A percentile compares a stretch with the other conserved stretches of the same genome.
These are phyloP conservation scores for Trypanosoma grayi DNA, from an alignment of 208 protist species.

Conservation along the genomic window DNA sequence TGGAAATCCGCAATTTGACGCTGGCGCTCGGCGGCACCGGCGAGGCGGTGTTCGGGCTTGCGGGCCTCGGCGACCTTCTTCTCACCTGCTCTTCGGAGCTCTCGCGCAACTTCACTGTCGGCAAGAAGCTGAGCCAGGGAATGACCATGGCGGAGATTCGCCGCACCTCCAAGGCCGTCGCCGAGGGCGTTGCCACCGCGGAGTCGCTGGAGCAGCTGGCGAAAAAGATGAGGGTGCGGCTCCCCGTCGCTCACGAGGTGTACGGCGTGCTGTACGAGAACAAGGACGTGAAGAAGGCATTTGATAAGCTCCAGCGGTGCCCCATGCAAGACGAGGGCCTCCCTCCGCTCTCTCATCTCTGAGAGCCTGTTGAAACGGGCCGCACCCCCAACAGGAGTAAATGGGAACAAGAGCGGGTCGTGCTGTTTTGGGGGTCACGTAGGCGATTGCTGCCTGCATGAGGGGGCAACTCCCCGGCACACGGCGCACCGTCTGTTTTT, in stretches of 20 bases:
- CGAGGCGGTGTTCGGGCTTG: conserved; percentile 82
- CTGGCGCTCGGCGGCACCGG: conserved; percentile 72
- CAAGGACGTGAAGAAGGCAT: conserved; percentile 25
- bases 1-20: conserved; percentile 86
- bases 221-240: conserved; percentile 40
- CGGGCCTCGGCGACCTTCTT: conserved; percentile 85
- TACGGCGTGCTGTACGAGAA: conserved; percentile 67
- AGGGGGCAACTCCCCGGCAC: too few relatives aligned
- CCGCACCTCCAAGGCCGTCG: conserved; percentile 61
- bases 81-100: conserved; percentile 89
- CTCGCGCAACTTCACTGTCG: conserved; percentile 88
- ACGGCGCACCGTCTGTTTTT: too few relatives aligned
- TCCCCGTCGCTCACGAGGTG: conserved; percentile 71
- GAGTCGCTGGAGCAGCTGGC: conserved; percentile 71
- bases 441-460: too few relatives aligned
- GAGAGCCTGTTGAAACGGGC: too few relatives aligned
- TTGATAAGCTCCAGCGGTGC: conserved; percentile 26
- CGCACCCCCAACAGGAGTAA: too few relatives aligned
- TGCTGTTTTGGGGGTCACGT: too few relatives aligned
- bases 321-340: conserved; percentile 60
- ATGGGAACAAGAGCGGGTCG: too few relatives aligned
- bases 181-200: conserved; percentile 74
- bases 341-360: too few relatives aligned
- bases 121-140: conserved; percentile 72
- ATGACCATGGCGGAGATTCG: conserved; percentile 65